Conservation (phyloP, 192 early-diverging fungal genomes). For the Geranomyces michiganensis region DNA sequence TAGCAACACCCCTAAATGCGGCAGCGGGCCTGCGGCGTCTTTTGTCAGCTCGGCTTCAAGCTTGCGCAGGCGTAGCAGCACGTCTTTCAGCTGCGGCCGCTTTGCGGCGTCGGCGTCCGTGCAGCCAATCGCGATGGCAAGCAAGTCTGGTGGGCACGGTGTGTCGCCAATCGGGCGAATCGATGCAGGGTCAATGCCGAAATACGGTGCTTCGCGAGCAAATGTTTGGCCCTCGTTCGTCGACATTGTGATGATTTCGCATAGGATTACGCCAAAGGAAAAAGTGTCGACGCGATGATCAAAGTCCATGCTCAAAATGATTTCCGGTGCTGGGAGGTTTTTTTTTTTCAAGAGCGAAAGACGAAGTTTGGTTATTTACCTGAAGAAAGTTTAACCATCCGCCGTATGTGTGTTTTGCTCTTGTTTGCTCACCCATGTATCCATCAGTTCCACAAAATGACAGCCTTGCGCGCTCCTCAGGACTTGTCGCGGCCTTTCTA, state of each 20-base stretch:
- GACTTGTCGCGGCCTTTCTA: conserved; percentile 25
- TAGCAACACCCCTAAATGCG: background rate
- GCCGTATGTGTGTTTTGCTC: background rate
- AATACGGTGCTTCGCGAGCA: conserved; percentile 26
- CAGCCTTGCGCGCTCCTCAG: conserved; percentile 35
- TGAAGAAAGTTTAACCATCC: background rate
- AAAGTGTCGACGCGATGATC: conserved; percentile 49
- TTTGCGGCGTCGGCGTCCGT: conserved; percentile 34
- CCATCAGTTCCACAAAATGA: conserved; percentile 53
- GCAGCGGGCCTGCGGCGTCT: conserved; percentile 19
- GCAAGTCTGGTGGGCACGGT: conserved; percentile 29
- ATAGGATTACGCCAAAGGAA: conserved; percentile 48
- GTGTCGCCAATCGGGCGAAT: background rate
- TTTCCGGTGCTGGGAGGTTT: conserved; percentile 44
- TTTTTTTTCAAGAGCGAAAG: too few relatives aligned
- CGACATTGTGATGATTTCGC: conserved; percentile 41
- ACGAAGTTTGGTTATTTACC: too few relatives aligned
- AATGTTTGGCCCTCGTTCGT: conserved; percentile 23
- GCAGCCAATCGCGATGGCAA: conserved; percentile 41
- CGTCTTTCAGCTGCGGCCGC: conserved; percentile 41
- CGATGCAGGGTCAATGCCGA: conserved; percentile 27
- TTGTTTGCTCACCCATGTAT: conserved; percentile 36
- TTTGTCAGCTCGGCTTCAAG: conserved; percentile 39
- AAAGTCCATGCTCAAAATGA: conserved; percentile 46
- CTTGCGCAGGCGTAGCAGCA: conserved; percentile 39